Evolutionary conservation across 148 eudicot genomes (phyloP), one percentile per base, ranked within the genome.

Genomic region (Agrostemma githago): DNA sequence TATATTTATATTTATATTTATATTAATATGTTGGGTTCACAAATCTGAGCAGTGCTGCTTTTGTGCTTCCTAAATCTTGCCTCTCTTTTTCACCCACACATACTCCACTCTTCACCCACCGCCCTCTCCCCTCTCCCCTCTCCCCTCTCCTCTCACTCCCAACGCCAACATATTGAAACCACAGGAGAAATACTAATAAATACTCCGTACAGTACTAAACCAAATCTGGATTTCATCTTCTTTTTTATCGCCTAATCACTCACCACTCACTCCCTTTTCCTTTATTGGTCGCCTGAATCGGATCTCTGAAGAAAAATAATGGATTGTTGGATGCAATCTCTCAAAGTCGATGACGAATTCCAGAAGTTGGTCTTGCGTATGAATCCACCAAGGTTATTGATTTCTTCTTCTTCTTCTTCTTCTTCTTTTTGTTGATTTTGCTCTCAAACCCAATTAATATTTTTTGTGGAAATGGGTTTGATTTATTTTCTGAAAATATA

Each of bases 311-410:
- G 14, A 6, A 6, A 9, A 34, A n/a, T n/a, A 76, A 92, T 92
- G 97, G 92, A 92, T 74, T 80, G 76, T 74, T 87, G 89, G 91
- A 66, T 84, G 43, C 66, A 89, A 66, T 86, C 97, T 21, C 65
- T 87, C 58, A 75, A 77, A 74, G 83, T 85, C 54, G 92, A 88
- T 71, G 92, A 93, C 34, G 98, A 93, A 84, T 90, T 89, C 66
- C 87, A 88, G 80, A 93, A 93, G 76, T 89, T 93, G 60, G 89
- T 90, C n/a, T 58, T 85, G 62, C 90, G 96, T 44, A 88, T 93
- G 89, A 88, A 93, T 78, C 98, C 98, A 42, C 94, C 97, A 20
- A 88, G 90, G 96, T 88, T 34, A 66, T 66, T n/a, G n/a, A n/a
- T n/a, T 19, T 54, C 4, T 3, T 73, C 34, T 42, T 64, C n/a